Percentiles rank a stretch among this genome's conserved stretches.
phyloP scores from a whole-genome alignment of 495 filamentous ascomycete species.

The Hypoxylon lenormandii region DNA sequence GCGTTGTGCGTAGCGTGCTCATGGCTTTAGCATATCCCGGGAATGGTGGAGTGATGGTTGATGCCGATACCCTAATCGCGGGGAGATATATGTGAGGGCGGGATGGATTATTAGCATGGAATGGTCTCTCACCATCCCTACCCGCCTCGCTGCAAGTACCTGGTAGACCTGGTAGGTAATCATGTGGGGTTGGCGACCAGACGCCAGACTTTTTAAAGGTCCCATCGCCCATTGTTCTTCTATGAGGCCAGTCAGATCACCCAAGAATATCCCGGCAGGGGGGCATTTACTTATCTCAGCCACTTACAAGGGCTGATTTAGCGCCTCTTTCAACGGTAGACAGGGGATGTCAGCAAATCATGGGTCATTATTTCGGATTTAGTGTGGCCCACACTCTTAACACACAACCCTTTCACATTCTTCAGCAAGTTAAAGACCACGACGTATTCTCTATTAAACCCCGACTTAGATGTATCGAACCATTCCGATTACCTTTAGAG shows the following conservation, averaged over 20 bases:
- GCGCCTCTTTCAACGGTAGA: conserved; percentile 1
- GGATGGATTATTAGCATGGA: neutral
- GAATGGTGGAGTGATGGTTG: neutral
- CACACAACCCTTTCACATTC: too few relatives aligned
- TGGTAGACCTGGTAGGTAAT: conserved; percentile 2
- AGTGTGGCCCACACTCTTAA: conserved; percentile 58
- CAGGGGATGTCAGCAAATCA: neutral
- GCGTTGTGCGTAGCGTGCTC: neutral
- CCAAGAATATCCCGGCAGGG: neutral
- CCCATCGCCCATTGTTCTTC: neutral
- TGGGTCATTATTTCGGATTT: neutral
- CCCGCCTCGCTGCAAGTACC: too few relatives aligned
- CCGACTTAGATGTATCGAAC: conserved; percentile 40
- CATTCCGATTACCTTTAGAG: neutral
- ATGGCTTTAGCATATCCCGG: neutral
- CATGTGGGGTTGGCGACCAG: neutral
- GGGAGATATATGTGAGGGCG: conserved; percentile 1
- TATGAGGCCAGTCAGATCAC: neutral
- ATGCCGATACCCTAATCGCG: neutral
- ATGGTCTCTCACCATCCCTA: neutral
- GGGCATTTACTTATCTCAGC: conserved; percentile 6
- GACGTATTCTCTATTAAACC: conserved; percentile 69
- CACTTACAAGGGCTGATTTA: conserved; percentile 11
- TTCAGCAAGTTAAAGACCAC: conserved; percentile 71
- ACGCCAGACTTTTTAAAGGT: neutral